Base-by-base conservation (phyloP, 2,329 filamentous ascomycete species). In the Rutstroemia sp. region DNA sequence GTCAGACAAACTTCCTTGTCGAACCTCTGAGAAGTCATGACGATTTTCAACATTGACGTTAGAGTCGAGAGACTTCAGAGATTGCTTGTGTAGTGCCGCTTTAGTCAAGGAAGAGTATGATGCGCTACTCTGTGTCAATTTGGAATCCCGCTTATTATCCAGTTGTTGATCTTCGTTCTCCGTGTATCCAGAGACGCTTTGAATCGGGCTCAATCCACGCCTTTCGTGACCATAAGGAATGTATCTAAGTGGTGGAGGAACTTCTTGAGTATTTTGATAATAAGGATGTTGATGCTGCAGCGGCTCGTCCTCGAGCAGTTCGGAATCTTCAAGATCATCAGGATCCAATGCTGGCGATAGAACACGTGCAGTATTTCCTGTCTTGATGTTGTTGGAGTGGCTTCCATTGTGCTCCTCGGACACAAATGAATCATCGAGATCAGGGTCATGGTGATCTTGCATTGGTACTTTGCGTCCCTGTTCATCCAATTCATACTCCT, bases 141-240 rank as follows among this genome's bases (percentile, higher is more conserved):
- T 73, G 1, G 83, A 82, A 57, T 85, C 78, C 49, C 80, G 80
- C 64, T 80, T 81, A 30, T 73, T 72, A 17, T 42, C 25, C 17
- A 16, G 17, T 36, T 73, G 73, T 30, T 78, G 77, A 27, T 75
- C 73, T 59, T 77, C 84, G 53, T 83, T 83, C 65, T 91, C 84
- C 4, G 83, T 86, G 65, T 91, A 92, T 60, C 92, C 94, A 10
- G 90, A 92, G 16, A 96, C 89, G 65, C 92, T 96, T 63, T 94
- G 92, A 58, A 95, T 92, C 0, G 92, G 92, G 68, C 92, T 96
- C 49, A 95, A 73, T 10, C 84, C 86, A 44, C 88, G 86, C 52
- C 82, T 79, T 63, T 87, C 82, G 10, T 83, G 78, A 64, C 85
- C 80, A 60, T 88, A 86, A 1, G 86, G 81, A n/a, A 84, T 77